Conservation (phyloP, 2,329 filamentous ascomycete genomes). For the Aspergillus ibericus region DNA sequence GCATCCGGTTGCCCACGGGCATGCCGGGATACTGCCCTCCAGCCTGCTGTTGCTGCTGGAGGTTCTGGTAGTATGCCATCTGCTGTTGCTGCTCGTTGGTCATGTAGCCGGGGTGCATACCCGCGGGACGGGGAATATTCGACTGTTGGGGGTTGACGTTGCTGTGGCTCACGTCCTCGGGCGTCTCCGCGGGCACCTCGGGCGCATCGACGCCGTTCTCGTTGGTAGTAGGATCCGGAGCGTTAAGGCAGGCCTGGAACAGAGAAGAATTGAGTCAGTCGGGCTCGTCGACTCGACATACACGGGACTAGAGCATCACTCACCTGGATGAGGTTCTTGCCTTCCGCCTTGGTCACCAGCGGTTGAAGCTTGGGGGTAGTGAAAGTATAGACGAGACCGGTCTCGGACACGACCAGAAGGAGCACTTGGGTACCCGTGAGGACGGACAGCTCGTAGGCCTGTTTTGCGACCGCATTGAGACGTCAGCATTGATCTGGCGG, state of each 20-base stretch:
- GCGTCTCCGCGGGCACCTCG: slow-evolving; percentile 75
- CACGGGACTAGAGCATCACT: slow-evolving; percentile 27
- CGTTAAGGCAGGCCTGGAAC: slow-evolving; percentile 88
- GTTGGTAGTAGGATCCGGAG: slow-evolving; percentile 81
- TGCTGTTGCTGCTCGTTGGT: slow-evolving; percentile 69
- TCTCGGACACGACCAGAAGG: slow-evolving; percentile 94
- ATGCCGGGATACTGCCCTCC: slow-evolving; percentile 71
- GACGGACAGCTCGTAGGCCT: slow-evolving; percentile 97
- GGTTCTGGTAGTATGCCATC: slow-evolving; percentile 79
- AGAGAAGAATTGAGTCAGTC: slow-evolving; percentile 20
- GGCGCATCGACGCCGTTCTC: slow-evolving; percentile 78
- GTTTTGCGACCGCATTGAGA: slow-evolving; percentile 21
- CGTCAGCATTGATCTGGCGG: slow-evolving; percentile 13
- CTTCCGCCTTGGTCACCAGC: slow-evolving; percentile 95
- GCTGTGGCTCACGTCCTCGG: slow-evolving; percentile 78
- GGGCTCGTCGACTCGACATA: background rate
- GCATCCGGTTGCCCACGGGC: slow-evolving; percentile 74
- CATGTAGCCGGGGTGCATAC: slow-evolving; percentile 70
- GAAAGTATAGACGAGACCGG: slow-evolving; percentile 95
- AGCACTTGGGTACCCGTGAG: slow-evolving; percentile 97
- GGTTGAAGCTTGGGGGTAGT: slow-evolving; percentile 98
- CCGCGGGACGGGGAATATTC: slow-evolving; percentile 67
- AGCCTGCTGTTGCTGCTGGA: slow-evolving; percentile 66
- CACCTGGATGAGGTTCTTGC: slow-evolving; percentile 99
- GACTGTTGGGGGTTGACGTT: slow-evolving; percentile 70